Percentiles rank a stretch among this genome's conserved stretches.
These are phyloP conservation scores for Acacia pycnantha DNA, from an alignment of 331 rosid genomes.

Conservation along the genomic window DNA sequence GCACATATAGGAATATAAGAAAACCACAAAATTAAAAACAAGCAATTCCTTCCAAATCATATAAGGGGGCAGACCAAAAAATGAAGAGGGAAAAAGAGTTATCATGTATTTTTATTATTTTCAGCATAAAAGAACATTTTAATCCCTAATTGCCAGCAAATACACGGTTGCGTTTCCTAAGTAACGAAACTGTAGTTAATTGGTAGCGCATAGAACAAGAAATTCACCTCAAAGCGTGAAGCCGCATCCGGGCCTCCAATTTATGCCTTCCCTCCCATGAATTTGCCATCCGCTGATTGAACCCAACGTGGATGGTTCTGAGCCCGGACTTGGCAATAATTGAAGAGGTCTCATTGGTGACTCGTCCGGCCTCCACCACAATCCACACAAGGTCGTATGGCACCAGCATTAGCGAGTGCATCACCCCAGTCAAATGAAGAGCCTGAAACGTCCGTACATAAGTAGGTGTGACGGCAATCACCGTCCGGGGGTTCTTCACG, in stretches of 20 bases:
- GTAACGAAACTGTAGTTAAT: neutral
- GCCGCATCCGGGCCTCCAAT: constrained; percentile 81
- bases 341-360: constrained; percentile 82
- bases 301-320: constrained; percentile 69
- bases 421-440: constrained; percentile 84
- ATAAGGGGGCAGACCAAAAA: neutral
- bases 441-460: constrained; percentile 90
- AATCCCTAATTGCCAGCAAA: neutral
- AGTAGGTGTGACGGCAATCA: constrained; percentile 83
- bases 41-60: neutral
- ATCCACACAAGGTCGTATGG: constrained; percentile 91
- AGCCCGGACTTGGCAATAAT: constrained; percentile 70
- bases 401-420: constrained; percentile 92
- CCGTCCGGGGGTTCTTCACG: constrained; percentile 69
- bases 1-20: constrained; percentile 36
- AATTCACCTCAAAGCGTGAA: constrained; percentile 80
- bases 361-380: constrained; percentile 94
- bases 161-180: neutral
- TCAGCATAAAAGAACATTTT: neutral
- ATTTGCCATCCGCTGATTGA: constrained; percentile 63
- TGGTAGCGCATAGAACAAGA: neutral
- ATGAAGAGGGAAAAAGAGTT: neutral
- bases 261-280: constrained; percentile 88
- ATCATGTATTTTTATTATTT: constrained; percentile 17
- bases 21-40: constrained; percentile 22